phyloP scores from a whole-genome alignment of 768 basidiomycete species.

The Dioszegia hungarica region DNA sequence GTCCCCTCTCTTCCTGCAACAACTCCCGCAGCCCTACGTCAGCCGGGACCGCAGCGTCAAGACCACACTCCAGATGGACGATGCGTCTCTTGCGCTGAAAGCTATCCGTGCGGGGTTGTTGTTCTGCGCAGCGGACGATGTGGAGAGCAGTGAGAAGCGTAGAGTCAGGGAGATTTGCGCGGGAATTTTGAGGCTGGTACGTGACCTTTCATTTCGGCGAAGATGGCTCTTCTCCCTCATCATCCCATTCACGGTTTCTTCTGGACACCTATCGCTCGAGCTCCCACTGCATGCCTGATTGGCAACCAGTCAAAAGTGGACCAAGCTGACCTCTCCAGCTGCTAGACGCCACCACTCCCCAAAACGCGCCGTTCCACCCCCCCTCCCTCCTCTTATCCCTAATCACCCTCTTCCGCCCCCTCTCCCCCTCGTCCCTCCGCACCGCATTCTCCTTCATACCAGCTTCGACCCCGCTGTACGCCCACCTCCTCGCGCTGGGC shows the following conservation, averaged over 20 bases:
- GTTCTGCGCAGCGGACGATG: too few species aligned
- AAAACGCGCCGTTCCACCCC: slow-evolving; percentile 14
- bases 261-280: too few species aligned
- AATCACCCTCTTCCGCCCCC: slow-evolving; percentile 2
- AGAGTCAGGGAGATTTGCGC: too few species aligned
- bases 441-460: not conserved
- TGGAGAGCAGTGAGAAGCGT: too few species aligned
- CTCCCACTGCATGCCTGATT: too few species aligned
- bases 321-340: slow-evolving; percentile 12
- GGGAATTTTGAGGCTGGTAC: too few species aligned
- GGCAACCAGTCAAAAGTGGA: too few species aligned
- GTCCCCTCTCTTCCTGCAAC: slow-evolving; percentile 22
- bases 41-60: not conserved
- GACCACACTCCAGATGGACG: slow-evolving; percentile 18
- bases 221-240: not conserved
- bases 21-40: slow-evolving; percentile 21
- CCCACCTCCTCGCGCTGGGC: slow-evolving; percentile 11
- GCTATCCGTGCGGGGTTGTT: slow-evolving; percentile 11
- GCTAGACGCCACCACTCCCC: slow-evolving; percentile 4
- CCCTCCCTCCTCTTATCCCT: slow-evolving; percentile 14
- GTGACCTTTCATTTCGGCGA: too few species aligned
- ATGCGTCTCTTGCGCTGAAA: slow-evolving; percentile 9
- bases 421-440: not conserved
- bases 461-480: not conserved
- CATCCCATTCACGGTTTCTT: not conserved